Percentiles rank a stretch among this genome's conserved stretches.
phyloP scores from a whole-genome alignment of 352 stramenopile genomes.

The Globisporangium takayamanum region DNA sequence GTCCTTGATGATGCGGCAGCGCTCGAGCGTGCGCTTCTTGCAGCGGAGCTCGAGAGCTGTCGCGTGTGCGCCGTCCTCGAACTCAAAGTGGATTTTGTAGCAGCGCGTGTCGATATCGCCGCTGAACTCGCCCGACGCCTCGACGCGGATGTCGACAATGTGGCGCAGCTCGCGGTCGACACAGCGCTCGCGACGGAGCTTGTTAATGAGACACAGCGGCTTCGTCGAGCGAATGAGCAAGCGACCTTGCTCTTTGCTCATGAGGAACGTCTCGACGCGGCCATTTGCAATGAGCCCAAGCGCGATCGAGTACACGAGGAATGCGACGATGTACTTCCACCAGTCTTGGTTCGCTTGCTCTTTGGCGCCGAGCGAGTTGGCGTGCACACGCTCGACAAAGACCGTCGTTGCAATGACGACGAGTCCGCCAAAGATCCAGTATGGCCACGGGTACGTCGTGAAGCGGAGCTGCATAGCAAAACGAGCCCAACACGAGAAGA shows the following conservation, averaged over 20 bases:
- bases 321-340: conserved; percentile 68
- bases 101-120: conserved; percentile 58
- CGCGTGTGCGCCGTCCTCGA: conserved; percentile 48
- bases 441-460: conserved; percentile 47
- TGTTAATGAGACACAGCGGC: conserved; percentile 33
- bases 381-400: conserved; percentile 50
- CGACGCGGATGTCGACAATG: conserved; percentile 59
- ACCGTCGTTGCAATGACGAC: conserved; percentile 49
- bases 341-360: conserved; percentile 20
- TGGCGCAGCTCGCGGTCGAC: conserved; percentile 44
- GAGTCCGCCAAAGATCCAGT: conserved; percentile 46
- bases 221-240: conserved; percentile 46
- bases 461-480: conserved; percentile 33
- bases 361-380: conserved; percentile 15
- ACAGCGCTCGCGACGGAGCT: conserved; percentile 26
- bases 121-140: conserved; percentile 54
- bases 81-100: conserved; percentile 74
- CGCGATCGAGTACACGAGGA: conserved; percentile 39
- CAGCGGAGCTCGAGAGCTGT: conserved; percentile 48
- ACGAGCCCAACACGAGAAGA: neutral
- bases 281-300: conserved; percentile 41
- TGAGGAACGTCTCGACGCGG: conserved; percentile 53
- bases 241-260: conserved; percentile 35
- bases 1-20: conserved; percentile 51
- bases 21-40: conserved; percentile 48